Evolutionary conservation across 352 stramenopile genomes (phyloP), one percentile per base, ranked within the genome.

Genomic region (Globisporangium spiculum): DNA sequence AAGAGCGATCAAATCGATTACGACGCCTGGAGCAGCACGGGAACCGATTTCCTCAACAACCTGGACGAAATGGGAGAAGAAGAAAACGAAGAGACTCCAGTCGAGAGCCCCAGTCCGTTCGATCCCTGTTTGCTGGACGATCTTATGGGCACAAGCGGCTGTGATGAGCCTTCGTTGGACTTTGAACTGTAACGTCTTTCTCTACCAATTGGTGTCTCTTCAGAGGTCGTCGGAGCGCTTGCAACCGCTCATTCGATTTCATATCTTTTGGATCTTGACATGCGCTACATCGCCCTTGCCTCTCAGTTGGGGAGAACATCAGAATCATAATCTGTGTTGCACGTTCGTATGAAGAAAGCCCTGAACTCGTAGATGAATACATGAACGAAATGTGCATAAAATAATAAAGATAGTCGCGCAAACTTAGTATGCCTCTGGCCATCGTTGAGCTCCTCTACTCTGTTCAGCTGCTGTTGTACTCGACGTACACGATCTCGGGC

Each of bases 401-500:
- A 44, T 55, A 36, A 56, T 56, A 58, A 66, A 56, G 26, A 34
- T 44, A 48, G 41, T 30, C 41, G 36, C 34, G 10, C 52, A 56
- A 57, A 41, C 14, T 22, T 20, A 26, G 27, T 32, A 58, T 20
- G 9, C 22, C 27, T 18, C 24, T 1, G 8, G 4, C 24, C 26
- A 18, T 22, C 32, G 8, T n/a, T 1, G 16, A 27, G 48, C 7
- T 14, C 10, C 24, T 46, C 27, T 32, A 20, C 14, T 34, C 26
- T 57, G 20, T 38, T 70, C 22, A 75, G n/a, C 66, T 71, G 56
- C 66, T 75, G 61, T 38, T 69, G 60, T 69, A 69, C 48, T 66
- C 69, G 26, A 67, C 52, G 20, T 68, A 73, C 27, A 84, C 75
- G 50, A 84, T 81, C 57, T 83, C 75, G 1, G 73, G 60, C 32